Conservation (phyloP, 2,329 filamentous ascomycete species). For the Diaporthe sp. region DNA sequence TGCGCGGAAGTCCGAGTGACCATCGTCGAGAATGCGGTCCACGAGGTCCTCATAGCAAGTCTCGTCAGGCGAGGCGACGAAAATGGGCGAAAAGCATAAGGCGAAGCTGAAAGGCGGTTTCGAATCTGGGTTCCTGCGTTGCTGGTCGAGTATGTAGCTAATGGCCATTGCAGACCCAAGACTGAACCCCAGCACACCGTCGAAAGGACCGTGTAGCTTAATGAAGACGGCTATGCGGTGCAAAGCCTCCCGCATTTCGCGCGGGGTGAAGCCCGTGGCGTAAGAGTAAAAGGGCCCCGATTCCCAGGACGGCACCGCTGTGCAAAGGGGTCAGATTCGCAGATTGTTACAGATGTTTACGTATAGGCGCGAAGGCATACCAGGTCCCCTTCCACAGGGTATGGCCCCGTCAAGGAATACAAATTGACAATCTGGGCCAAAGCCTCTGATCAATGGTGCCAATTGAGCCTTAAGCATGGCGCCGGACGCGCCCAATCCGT, state of each 20-base stretch:
- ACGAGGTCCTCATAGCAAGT: background rate
- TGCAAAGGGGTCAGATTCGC: too few relatives aligned
- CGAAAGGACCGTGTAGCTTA: background rate
- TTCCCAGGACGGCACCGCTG: background rate
- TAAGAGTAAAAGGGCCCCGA: slow-evolving; percentile 2
- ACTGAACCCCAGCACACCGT: background rate
- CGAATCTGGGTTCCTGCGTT: background rate
- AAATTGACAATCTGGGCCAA: slow-evolving; percentile 1
- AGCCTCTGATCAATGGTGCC: background rate
- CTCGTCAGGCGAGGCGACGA: background rate
- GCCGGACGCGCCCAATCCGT: background rate
- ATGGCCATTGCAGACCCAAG: slow-evolving; percentile 1
- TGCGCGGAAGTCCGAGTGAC: background rate
- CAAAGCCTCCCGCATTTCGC: background rate
- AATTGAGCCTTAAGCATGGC: background rate
- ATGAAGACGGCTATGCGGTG: background rate
- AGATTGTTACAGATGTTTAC: too few relatives aligned
- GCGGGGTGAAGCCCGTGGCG: background rate
- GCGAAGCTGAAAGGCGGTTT: background rate
- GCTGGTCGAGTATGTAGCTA: background rate
- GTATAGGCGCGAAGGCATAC: background rate
- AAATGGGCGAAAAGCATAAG: background rate
- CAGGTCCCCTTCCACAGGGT: background rate
- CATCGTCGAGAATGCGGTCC: background rate
- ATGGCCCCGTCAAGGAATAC: slow-evolving; percentile 3